Conservation (phyloP, 2,329 filamentous ascomycete genomes). For the Aspergillus transmontanensis region DNA sequence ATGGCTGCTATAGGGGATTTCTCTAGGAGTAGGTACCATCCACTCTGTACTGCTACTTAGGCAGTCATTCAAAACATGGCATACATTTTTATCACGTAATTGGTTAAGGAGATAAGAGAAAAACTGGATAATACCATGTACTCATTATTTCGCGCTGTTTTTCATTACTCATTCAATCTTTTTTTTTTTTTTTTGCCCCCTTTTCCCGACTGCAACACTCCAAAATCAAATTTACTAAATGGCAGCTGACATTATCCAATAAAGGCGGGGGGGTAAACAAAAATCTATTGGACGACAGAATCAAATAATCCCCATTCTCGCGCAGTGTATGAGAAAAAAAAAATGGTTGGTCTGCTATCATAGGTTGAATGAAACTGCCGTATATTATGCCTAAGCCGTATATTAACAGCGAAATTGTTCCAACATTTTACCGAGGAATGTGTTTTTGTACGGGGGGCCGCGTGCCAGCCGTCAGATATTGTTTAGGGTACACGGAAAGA, state of each 20-base stretch:
- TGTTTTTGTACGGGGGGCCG: background rate
- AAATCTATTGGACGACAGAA: background rate
- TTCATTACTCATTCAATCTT: background rate
- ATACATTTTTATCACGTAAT: background rate
- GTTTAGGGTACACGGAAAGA: background rate
- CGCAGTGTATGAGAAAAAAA: background rate
- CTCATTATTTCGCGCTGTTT: background rate
- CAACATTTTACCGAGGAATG: slow-evolving; percentile 3
- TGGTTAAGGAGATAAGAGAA: background rate
- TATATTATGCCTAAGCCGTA: background rate
- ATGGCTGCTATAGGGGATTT: background rate
- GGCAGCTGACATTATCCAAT: background rate
- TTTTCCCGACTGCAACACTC: background rate
- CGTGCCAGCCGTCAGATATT: slow-evolving; percentile 1
- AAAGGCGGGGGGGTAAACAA: background rate
- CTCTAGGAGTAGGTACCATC: background rate
- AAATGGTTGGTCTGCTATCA: background rate
- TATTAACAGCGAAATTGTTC: slow-evolving; percentile 2
- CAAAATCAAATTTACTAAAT: background rate
- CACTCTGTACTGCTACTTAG: background rate
- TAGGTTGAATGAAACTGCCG: background rate
- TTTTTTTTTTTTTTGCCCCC: background rate
- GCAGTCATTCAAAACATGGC: background rate
- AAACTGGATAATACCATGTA: background rate
- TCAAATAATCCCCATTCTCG: background rate